Base-by-base conservation (phyloP, 345 rosid genomes). In the Brassica rapa region DNA sequence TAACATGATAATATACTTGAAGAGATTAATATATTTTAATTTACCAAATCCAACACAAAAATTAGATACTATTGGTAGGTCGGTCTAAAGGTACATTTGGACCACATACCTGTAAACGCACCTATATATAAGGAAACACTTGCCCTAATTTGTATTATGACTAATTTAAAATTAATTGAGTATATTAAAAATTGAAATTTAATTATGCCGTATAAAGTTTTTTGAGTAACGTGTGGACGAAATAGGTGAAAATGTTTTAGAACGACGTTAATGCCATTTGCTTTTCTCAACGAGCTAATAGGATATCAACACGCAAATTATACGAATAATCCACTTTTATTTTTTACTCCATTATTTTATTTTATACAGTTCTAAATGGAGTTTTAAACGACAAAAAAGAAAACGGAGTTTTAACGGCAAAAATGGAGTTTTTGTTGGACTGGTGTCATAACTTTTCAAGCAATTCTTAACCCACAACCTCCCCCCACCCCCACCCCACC, bases 41-140 rank as follows among this genome's bases (percentile, higher is more conserved):
- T 71, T 75, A 71, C 76, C 82, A 70, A 83, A 69, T 62, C 71
- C 71, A 77, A 69, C 79, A 83, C 73, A 73, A 21, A 41, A 27
- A 72, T 7, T 71, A 19, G 62, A 75, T 11, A 69, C 79, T 43
- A 80, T 80, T 80, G 76, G 83, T 41, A 80, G 83, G 83, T 37
- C 76, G 79, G 83, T 55, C 7, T 11, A 70, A 37, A 69, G 66
- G 41, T 55, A 37, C 59, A 57, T 62, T 73, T 76, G 74, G 77
- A 77, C 70, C 83, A 74, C 88, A 63, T 66, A 79, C 70, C 29
- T 68, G 57, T 74, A 66, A 72, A 63, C 66, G 76, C 65, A 81
- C 70, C 55, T 67, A 4, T 25, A 8, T 10, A 16, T 23, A 51
- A 9, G 70, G 70, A 68, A 35, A 32, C 30, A 16, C 35, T 33